Conservation (phyloP, 805 yeast species). For the Starmerella apicola region DNA sequence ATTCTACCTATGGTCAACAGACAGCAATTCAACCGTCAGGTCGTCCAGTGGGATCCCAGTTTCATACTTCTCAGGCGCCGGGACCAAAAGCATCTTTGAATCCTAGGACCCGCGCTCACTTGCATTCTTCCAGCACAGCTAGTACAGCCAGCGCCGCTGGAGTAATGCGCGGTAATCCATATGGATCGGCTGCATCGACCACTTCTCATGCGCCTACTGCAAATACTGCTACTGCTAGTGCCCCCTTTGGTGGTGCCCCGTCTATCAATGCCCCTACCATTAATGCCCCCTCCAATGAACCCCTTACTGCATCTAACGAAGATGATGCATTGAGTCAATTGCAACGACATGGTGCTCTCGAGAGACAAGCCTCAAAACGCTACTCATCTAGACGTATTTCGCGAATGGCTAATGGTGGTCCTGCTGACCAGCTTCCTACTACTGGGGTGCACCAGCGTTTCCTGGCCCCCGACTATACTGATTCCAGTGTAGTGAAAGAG, state of each 20-base stretch:
- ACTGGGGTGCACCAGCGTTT: constrained; percentile 15
- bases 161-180: too few species aligned
- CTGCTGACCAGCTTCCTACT: constrained; percentile 19
- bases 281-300: neutral
- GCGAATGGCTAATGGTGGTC: constrained; percentile 33
- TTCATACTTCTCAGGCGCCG: neutral
- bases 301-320: neutral
- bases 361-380: constrained; percentile 85
- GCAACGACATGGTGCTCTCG: constrained; percentile 71
- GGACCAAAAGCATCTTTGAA: neutral
- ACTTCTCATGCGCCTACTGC: neutral
- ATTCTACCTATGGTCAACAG: neutral
- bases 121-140: neutral
- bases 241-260: neutral
- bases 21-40: neutral
- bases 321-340: constrained; percentile 60
- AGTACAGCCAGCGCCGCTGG: neutral
- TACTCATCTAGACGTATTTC: constrained; percentile 90
- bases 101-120: neutral
- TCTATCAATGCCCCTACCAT: neutral
- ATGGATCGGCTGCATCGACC: neutral
- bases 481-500: constrained; percentile 11
- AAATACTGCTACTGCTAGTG: neutral
- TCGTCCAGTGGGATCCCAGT: neutral
- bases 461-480: constrained; percentile 19